Conservation (phyloP, 768 basidiomycete genomes). For the Dictyophora rubrovolvata region DNA sequence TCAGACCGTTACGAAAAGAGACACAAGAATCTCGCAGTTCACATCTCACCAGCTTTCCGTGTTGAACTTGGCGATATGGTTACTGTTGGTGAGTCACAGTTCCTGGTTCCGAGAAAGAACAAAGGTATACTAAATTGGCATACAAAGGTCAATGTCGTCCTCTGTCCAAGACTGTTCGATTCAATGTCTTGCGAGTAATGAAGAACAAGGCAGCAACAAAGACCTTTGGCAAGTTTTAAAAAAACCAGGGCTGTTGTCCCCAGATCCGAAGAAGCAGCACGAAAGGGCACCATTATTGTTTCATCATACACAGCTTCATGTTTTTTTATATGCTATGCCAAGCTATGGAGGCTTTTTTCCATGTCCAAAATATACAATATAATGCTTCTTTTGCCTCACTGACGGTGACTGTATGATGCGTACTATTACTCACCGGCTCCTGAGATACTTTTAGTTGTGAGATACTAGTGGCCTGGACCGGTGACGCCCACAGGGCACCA, state of each 20-base stretch:
- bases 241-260: not conserved
- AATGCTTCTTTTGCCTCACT: not conserved
- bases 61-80: constrained; percentile 89
- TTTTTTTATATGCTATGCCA: not conserved
- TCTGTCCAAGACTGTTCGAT: constrained; percentile 96
- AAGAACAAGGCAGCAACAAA: constrained; percentile 89
- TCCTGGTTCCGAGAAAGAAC: not conserved
- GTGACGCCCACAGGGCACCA: constrained; percentile 1
- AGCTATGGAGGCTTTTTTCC: not conserved
- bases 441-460: too few relatives aligned
- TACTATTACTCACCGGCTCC: too few relatives aligned
- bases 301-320: not conserved
- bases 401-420: too few relatives aligned
- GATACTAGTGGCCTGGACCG: not conserved
- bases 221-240: constrained; percentile 90
- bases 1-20: constrained; percentile 96
- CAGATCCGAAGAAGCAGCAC: not conserved
- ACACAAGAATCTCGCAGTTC: constrained; percentile 97
- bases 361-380: not conserved
- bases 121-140: not conserved
- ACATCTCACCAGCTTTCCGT: constrained; percentile 98
- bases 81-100: constrained; percentile 69
- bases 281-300: not conserved
- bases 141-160: constrained; percentile 91
- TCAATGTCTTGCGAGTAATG: constrained; percentile 94